These are phyloP conservation scores for Chlorociboria aeruginascens DNA, from an alignment of 495 filamentous ascomycete species.

Conservation along the genomic window DNA sequence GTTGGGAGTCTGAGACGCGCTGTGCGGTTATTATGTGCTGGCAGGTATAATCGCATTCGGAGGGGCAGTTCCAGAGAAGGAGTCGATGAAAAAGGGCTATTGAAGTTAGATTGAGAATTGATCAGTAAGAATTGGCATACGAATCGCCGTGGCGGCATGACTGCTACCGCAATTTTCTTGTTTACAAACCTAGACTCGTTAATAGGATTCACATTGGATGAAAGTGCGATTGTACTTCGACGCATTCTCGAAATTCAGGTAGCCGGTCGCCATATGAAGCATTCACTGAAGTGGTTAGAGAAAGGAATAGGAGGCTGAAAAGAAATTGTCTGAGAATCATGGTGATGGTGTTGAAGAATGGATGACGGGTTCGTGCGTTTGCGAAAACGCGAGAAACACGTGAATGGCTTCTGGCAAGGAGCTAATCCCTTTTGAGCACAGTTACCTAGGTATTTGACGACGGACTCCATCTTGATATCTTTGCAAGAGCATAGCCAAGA, in stretches of 20 bases:
- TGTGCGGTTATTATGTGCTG: slow-evolving; percentile 81
- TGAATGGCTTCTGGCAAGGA: too few species aligned
- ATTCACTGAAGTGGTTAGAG: slow-evolving; percentile 21
- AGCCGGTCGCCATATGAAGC: slow-evolving; percentile 80
- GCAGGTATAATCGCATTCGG: slow-evolving; percentile 97
- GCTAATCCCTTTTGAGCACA: too few species aligned
- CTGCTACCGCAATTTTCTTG: slow-evolving; percentile 59
- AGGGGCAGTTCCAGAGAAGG: slow-evolving; percentile 68
- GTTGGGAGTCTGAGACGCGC: slow-evolving; percentile 50
- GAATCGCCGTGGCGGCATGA: slow-evolving; percentile 44
- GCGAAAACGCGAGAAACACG: too few species aligned
- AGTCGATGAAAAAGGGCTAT: slow-evolving; percentile 56
- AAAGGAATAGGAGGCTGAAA: slow-evolving; percentile 2
- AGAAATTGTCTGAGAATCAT: slow-evolving; percentile 18
- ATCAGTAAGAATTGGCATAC: slow-evolving; percentile 16
- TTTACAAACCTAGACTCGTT: slow-evolving; percentile 55
- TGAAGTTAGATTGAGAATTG: slow-evolving; percentile 4
- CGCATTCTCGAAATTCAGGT: slow-evolving; percentile 81
- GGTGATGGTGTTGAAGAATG: neutral
- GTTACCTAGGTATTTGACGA: too few species aligned
- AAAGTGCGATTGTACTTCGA: slow-evolving; percentile 45
- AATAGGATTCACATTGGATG: slow-evolving; percentile 7
- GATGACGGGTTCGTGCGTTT: too few species aligned
- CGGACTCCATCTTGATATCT: too few species aligned
- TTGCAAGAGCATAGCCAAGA: too few species aligned